Conservation (phyloP, 208 protist genomes). For the Acanthamoeba healyi region DNA sequence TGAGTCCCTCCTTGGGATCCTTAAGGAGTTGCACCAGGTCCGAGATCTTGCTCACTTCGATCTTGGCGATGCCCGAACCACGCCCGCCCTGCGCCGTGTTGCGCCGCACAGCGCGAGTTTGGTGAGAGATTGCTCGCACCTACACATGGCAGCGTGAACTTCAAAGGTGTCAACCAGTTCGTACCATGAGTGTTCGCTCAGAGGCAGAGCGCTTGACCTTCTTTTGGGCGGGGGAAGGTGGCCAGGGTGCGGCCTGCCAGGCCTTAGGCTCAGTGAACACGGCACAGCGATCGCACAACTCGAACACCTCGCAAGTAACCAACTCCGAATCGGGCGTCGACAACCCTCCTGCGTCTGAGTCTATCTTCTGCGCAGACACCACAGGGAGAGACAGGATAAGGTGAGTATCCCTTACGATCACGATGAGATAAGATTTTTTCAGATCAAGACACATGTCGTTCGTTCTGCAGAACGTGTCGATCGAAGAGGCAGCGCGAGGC, state of each 20-base stretch:
- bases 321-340: neutral
- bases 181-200: neutral
- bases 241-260: slow-evolving; percentile 31
- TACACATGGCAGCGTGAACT: no score
- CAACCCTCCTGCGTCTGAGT: neutral
- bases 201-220: slow-evolving; percentile 17
- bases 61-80: neutral
- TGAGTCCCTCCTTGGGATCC: slow-evolving; percentile 33
- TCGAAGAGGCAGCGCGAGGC: neutral
- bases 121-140: neutral
- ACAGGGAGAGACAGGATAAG: neutral
- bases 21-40: slow-evolving; percentile 39
- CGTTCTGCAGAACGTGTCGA: neutral
- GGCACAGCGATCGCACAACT: slow-evolving; percentile 9
- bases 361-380: neutral
- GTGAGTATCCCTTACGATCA: no score
- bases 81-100: neutral
- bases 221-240: slow-evolving; percentile 6
- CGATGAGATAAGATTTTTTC: no score
- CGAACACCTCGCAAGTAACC: slow-evolving; percentile 13
- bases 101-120: neutral
- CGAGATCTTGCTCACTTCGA: slow-evolving; percentile 41
- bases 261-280: slow-evolving; percentile 11
- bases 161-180: neutral
- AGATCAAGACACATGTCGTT: no score